Evolutionary conservation across 148 eudicot species (phyloP).

Genomic region (Vaccinium darrowii): DNA sequence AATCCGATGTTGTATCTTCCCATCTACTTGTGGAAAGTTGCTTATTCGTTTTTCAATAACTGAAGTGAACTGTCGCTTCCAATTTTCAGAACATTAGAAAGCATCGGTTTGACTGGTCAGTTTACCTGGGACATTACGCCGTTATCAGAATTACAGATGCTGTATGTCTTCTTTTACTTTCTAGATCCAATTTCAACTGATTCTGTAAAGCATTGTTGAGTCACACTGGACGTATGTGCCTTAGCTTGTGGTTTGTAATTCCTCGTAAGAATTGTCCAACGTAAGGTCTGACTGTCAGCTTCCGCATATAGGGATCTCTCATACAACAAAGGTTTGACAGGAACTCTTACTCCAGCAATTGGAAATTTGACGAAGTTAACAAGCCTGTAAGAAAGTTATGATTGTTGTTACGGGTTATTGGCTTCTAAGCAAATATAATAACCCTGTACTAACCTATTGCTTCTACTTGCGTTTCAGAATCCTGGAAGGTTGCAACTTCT

Average conservation of each 20-base stretch:
- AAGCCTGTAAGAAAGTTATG: constrained; percentile 51
- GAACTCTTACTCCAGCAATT: constrained; percentile 62
- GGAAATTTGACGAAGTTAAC: constrained; percentile 53
- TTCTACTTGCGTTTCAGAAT: constrained; percentile 40
- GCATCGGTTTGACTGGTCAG: constrained; percentile 52
- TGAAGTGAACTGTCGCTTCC: neutral
- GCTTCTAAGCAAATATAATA: neutral
- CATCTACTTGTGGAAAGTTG: neutral
- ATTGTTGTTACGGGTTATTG: neutral
- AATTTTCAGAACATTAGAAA: constrained; percentile 50
- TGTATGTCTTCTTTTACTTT: constrained; percentile 47
- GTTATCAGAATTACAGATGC: constrained; percentile 47
- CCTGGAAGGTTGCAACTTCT: constrained; percentile 69
- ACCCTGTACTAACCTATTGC: neutral
- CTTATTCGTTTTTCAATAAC: neutral
- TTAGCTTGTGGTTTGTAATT: neutral
- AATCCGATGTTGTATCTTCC: neutral
- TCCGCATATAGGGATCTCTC: constrained; percentile 64
- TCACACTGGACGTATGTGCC: neutral
- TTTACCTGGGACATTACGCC: constrained; percentile 57
- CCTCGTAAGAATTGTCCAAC: neutral
- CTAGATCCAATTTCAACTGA: neutral
- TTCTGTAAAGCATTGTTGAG: neutral
- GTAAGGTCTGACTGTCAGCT: neutral
- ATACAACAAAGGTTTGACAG: constrained; percentile 60